phyloP scores from a whole-genome alignment of 352 stramenopile species.

The Blastocystis sp. region DNA sequence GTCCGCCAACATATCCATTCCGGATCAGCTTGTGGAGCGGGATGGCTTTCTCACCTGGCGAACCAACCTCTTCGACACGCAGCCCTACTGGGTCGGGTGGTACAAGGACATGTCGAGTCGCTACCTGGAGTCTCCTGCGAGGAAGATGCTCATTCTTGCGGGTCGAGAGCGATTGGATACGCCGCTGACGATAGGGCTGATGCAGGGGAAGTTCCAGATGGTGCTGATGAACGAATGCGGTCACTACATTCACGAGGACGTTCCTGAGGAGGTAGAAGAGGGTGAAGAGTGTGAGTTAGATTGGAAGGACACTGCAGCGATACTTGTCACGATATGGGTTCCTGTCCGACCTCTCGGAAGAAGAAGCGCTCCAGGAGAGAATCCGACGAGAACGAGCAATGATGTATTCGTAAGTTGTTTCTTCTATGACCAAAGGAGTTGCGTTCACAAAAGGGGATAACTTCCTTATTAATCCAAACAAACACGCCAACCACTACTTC shows the following conservation, averaged over 20 bases:
- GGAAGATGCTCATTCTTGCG: constrained; percentile 73
- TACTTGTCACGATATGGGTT: background rate
- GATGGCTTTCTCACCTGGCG: constrained; percentile 68
- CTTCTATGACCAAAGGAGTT: background rate
- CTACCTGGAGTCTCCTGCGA: constrained; percentile 68
- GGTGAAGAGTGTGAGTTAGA: background rate
- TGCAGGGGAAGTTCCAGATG: constrained; percentile 80
- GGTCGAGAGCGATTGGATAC: constrained; percentile 73
- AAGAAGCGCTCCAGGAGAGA: background rate
- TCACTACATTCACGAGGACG: constrained; percentile 47
- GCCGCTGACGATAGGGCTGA: constrained; percentile 73
- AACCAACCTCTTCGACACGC: constrained; percentile 69
- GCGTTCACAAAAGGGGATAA: background rate
- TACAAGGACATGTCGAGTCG: constrained; percentile 72
- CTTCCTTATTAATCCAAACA: background rate
- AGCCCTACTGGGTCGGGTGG: constrained; percentile 72
- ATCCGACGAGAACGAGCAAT: constrained; percentile 16
- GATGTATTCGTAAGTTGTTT: background rate
- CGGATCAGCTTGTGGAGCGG: constrained; percentile 66
- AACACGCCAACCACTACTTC: background rate
- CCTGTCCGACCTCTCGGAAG: background rate
- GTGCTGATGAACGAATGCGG: constrained; percentile 71
- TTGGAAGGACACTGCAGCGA: background rate
- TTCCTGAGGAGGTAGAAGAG: background rate
- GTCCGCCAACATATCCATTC: constrained; percentile 70